Conservation (phyloP, 805 yeast genomes). For the Yamadazyma olivae region DNA sequence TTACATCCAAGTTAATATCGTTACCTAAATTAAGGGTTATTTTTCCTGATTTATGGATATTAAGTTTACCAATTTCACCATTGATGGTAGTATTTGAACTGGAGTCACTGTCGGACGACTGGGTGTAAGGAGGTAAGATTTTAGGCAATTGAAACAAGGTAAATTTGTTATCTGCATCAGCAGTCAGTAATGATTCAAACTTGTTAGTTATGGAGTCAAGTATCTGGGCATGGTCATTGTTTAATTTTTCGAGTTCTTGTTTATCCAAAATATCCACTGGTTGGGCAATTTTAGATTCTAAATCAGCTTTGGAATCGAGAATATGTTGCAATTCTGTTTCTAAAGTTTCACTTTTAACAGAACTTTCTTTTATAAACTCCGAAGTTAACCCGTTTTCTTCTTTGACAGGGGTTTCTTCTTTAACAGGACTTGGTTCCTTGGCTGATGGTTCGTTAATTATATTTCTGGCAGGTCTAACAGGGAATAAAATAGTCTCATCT, state of each 20-base stretch:
- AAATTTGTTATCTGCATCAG: constrained; percentile 14
- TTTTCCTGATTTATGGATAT: constrained; percentile 82
- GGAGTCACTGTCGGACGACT: neutral
- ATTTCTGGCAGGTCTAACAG: constrained; percentile 64
- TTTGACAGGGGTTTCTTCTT: constrained; percentile 8
- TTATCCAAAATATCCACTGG: constrained; percentile 26
- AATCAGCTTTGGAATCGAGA: constrained; percentile 21
- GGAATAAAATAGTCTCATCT: constrained; percentile 58
- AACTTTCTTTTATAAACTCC: constrained; percentile 13
- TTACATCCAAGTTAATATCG: constrained; percentile 58
- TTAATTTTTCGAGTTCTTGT: constrained; percentile 28
- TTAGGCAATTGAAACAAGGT: constrained; percentile 50
- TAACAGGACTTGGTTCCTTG: constrained; percentile 11
- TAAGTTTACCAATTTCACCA: constrained; percentile 74
- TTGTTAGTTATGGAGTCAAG: constrained; percentile 23
- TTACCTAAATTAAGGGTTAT: constrained; percentile 72
- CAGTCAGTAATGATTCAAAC: constrained; percentile 16
- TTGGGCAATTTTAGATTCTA: constrained; percentile 26
- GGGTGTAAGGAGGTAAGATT: constrained; percentile 36
- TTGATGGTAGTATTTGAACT: constrained; percentile 2
- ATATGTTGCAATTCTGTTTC: constrained; percentile 26
- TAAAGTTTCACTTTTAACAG: constrained; percentile 28
- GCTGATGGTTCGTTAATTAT: constrained; percentile 27
- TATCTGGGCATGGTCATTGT: constrained; percentile 29
- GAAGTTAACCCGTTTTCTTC: neutral